Evolutionary conservation across 371 early-diverging fungal species (phyloP).

Genomic region (Saksenaea vasiformis): DNA sequence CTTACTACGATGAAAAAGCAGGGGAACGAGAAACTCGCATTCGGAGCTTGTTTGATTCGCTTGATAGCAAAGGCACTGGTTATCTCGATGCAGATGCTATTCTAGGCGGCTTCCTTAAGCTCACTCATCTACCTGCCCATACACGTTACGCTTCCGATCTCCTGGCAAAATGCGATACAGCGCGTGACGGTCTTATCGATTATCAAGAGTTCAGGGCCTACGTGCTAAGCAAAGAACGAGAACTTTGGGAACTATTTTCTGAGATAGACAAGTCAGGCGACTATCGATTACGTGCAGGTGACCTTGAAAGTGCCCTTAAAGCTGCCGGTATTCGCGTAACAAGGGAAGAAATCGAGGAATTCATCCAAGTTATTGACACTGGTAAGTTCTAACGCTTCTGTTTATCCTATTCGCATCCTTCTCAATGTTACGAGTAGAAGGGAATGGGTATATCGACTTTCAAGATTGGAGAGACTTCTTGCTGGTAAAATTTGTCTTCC

Average conservation of each 20-base stretch:
- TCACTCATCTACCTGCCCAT: slow-evolving; percentile 54
- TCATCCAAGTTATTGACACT: slow-evolving; percentile 69
- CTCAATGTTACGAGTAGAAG: slow-evolving; percentile 27
- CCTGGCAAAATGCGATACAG: slow-evolving; percentile 59
- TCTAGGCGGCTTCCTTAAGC: slow-evolving; percentile 46
- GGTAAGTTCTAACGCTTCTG: slow-evolving; percentile 27
- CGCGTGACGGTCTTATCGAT: slow-evolving; percentile 62
- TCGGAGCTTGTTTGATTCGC: slow-evolving; percentile 45
- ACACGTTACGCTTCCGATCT: slow-evolving; percentile 54
- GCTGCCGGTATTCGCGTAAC: slow-evolving; percentile 66
- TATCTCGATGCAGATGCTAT: slow-evolving; percentile 52
- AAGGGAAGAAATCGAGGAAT: slow-evolving; percentile 62
- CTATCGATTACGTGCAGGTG: slow-evolving; percentile 58
- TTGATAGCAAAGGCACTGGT: slow-evolving; percentile 44
- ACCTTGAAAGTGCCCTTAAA: slow-evolving; percentile 56
- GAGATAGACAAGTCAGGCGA: slow-evolving; percentile 69
- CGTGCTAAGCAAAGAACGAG: slow-evolving; percentile 69
- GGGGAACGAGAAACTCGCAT: slow-evolving; percentile 49
- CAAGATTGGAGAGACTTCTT: slow-evolving; percentile 80
- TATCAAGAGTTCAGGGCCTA: slow-evolving; percentile 75
- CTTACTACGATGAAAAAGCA: slow-evolving; percentile 52
- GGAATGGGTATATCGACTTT: slow-evolving; percentile 73
- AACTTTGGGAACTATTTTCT: slow-evolving; percentile 67
- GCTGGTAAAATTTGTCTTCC: slow-evolving; percentile 45
- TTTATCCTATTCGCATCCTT: not conserved